Conservation (phyloP, 805 yeast species). For the Monosporozyma aquatica region DNA sequence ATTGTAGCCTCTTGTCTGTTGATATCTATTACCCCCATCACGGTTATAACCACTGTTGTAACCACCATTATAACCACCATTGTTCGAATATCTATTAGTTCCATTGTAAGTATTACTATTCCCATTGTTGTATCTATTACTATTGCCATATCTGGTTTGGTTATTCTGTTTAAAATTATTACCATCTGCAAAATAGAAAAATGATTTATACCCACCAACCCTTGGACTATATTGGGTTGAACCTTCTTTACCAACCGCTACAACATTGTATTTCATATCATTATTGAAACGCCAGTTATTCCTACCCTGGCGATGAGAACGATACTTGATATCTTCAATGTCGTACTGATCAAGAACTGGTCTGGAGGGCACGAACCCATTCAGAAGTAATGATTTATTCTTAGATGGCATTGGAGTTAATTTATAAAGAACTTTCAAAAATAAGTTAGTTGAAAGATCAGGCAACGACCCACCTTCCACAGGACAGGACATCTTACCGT, state of each 20-base stretch:
- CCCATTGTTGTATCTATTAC: slow-evolving; percentile 9
- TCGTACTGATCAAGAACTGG: slow-evolving; percentile 62
- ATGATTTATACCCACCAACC: slow-evolving; percentile 44
- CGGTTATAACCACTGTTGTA: slow-evolving; percentile 14
- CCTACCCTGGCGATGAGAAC: slow-evolving; percentile 32
- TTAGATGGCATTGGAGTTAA: slow-evolving; percentile 39
- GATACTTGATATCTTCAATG: slow-evolving; percentile 48
- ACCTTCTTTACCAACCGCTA: slow-evolving; percentile 42
- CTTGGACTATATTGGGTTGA: slow-evolving; percentile 38
- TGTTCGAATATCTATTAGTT: slow-evolving; percentile 8
- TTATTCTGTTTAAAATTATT: slow-evolving; percentile 6
- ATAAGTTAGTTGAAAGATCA: slow-evolving; percentile 35
- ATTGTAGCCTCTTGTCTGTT: slow-evolving; percentile 5
- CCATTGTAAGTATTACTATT: slow-evolving; percentile 6
- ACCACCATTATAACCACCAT: slow-evolving; percentile 11
- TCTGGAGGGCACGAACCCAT: slow-evolving; percentile 61
- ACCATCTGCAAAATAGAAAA: slow-evolving; percentile 29
- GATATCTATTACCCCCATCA: slow-evolving; percentile 1
- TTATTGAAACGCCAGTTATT: slow-evolving; percentile 24
- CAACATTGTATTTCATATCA: slow-evolving; percentile 34
- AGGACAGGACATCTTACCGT: slow-evolving; percentile 30
- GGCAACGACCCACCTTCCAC: slow-evolving; percentile 29
- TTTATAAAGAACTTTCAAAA: slow-evolving; percentile 42
- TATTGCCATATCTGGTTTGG: slow-evolving; percentile 4
- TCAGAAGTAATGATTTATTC: slow-evolving; percentile 71